These are phyloP conservation scores for Pelagophyceae sp. DNA, from an alignment of 352 stramenopile species.

Conservation along the genomic window DNA sequence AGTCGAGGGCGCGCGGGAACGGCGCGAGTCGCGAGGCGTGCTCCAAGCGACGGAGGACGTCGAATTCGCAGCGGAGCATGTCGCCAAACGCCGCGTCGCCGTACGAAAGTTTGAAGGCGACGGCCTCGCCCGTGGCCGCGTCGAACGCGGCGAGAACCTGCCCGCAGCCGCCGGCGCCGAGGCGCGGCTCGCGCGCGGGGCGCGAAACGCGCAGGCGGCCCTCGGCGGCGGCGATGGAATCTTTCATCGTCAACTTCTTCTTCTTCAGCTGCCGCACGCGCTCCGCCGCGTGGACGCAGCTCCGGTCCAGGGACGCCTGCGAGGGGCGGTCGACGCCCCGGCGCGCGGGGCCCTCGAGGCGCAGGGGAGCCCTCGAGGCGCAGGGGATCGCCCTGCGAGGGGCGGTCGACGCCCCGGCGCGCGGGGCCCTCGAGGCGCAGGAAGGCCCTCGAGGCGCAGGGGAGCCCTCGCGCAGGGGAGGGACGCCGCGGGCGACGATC, in stretches of 20 bases:
- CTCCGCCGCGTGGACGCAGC: not conserved
- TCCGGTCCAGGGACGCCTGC: no score
- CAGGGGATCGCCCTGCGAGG: no score
- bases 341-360: no score
- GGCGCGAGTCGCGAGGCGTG: no score
- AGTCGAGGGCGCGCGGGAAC: slow-evolving; percentile 3
- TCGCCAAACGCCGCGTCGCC: not conserved
- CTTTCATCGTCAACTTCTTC: not conserved
- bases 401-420: no score
- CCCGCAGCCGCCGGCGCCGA: not conserved
- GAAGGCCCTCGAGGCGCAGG: no score
- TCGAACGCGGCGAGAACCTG: not conserved
- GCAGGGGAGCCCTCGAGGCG: no score
- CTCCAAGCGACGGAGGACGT: not conserved
- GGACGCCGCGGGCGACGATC: no score
- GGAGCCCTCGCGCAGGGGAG: no score
- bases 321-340: no score
- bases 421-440: no score
- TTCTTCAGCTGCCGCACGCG: not conserved
- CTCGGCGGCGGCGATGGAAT: not conserved
- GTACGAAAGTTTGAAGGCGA: not conserved
- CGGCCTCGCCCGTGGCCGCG: not conserved
- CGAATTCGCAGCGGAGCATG: not conserved
- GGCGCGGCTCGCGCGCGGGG: not conserved
- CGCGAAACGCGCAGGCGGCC: no score